Evolutionary conservation across 2,329 filamentous ascomycete species (phyloP), one percentile per base, ranked within the genome.

Genomic region (Lachnellula suecica): DNA sequence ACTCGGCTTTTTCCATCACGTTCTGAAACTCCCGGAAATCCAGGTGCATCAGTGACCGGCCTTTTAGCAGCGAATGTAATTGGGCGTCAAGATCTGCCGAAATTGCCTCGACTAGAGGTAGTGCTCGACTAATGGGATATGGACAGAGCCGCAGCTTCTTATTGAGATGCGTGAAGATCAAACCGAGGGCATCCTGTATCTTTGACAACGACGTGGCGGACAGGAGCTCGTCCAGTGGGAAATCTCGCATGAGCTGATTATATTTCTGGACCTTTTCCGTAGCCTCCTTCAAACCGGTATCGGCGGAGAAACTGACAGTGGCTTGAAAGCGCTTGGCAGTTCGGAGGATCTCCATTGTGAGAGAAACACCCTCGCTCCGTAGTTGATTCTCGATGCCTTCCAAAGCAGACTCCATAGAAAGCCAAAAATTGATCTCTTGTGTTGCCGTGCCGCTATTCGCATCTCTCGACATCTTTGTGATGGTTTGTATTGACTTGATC

Each of bases 381-480:
- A 99, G 80, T 70, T 97, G 93, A 37, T 80, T 83, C 69, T 97
- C 93, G 54, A 99, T 96, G 24, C 88, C 88, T 69, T 97, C 92
- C 58, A 99, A 73, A 4, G 92, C 90, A 15, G 87, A 88, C 71
- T 99, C 95, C 89, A 99, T 96, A 2, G 91, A 95, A 46, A 99
- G 72, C 94, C 94, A 99, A 68, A 99, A 99, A 71, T 97, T 97
- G 71, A 99, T 96, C 71, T 99, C 94, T 70, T 97, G 94, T 51
- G 90, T 93, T 27, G 94, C 94, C 20, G 91, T 96, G 27, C 85
- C 79, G 76, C 65, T 82, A 4, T 78, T 76, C 1, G 90, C 85
- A 63, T 99, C 94, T 65, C 91, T 85, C 37, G 91, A 90, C 77
- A 96, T 88, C 73, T 95, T 95, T 35, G 94, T 99, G 62, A 97